Conservation (phyloP, 2,329 filamentous ascomycete genomes). For the Phaeophleospora eucalypticola region DNA sequence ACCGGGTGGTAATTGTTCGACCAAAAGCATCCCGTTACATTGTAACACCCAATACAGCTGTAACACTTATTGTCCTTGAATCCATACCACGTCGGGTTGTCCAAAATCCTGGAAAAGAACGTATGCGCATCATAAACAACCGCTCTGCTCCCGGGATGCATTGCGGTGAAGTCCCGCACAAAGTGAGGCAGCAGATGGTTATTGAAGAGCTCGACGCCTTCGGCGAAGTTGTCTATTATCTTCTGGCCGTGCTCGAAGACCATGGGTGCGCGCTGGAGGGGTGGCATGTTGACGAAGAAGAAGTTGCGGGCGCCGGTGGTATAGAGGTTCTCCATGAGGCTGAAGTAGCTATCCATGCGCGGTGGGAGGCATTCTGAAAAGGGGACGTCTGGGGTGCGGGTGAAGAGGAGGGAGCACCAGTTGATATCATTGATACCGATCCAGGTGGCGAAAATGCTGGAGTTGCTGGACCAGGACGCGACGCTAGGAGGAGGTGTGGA, state of each 20-base stretch:
- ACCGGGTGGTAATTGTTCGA: slow-evolving; percentile 4
- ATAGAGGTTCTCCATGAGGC: slow-evolving; percentile 5
- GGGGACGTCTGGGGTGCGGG: slow-evolving; percentile 1
- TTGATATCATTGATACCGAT: slow-evolving; percentile 4
- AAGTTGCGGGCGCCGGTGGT: slow-evolving; percentile 5
- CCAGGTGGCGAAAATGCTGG: slow-evolving; percentile 2
- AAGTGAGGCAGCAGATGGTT: background rate
- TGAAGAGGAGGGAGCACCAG: slow-evolving; percentile 4
- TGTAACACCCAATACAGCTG: slow-evolving; percentile 2
- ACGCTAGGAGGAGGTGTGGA: background rate
- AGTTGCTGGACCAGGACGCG: background rate
- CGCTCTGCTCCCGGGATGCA: background rate
- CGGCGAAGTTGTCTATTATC: slow-evolving; percentile 1
- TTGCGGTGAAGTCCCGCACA: slow-evolving; percentile 1
- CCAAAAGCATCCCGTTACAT: slow-evolving; percentile 5
- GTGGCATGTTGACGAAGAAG: slow-evolving; percentile 4
- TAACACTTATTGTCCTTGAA: slow-evolving; percentile 3
- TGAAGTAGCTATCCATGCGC: slow-evolving; percentile 3
- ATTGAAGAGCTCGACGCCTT: slow-evolving; percentile 3
- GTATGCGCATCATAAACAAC: slow-evolving; percentile 2
- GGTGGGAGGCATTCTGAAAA: background rate
- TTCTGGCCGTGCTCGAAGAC: slow-evolving; percentile 2
- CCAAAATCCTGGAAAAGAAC: background rate
- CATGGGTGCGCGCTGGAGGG: slow-evolving; percentile 3
- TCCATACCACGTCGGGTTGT: background rate